Conservation (phyloP, 2,329 filamentous ascomycete genomes). For the Penicillium polonicum region DNA sequence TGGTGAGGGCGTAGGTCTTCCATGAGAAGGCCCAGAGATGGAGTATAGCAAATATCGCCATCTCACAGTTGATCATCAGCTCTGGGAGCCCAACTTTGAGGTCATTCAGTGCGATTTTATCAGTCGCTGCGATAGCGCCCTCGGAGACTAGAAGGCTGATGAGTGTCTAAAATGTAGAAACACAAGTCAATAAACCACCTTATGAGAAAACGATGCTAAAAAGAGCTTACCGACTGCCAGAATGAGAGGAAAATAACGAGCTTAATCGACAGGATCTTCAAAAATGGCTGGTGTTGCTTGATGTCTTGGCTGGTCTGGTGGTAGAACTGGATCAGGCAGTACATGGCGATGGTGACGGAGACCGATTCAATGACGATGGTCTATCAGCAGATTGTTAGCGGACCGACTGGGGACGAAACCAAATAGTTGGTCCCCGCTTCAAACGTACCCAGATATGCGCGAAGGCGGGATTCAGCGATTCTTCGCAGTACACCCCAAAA, state of each 20-base stretch:
- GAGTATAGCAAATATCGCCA: slow-evolving; percentile 74
- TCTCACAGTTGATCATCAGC: slow-evolving; percentile 76
- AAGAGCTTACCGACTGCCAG: slow-evolving; percentile 64
- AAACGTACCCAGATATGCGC: slow-evolving; percentile 73
- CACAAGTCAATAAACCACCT: neutral
- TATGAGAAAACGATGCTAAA: neutral
- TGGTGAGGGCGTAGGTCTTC: slow-evolving; percentile 60
- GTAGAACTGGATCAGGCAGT: slow-evolving; percentile 85
- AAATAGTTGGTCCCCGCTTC: neutral
- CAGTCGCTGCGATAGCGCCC: slow-evolving; percentile 62
- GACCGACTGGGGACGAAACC: neutral
- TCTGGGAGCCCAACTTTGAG: slow-evolving; percentile 78
- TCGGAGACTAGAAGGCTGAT: slow-evolving; percentile 63
- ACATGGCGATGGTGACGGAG: slow-evolving; percentile 82
- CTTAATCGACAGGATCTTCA: slow-evolving; percentile 85
- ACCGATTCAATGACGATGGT: slow-evolving; percentile 66
- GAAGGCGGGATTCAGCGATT: slow-evolving; percentile 73
- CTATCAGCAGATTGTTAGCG: slow-evolving; percentile 36
- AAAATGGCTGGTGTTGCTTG: slow-evolving; percentile 66
- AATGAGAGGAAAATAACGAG: slow-evolving; percentile 89
- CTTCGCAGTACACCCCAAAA: slow-evolving; percentile 71
- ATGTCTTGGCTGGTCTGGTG: slow-evolving; percentile 70
- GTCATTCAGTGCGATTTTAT: slow-evolving; percentile 67
- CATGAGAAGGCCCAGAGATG: slow-evolving; percentile 83
- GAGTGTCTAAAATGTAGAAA: slow-evolving; percentile 43